These are phyloP conservation scores for Sporobolomyces roseus DNA, from an alignment of 768 basidiomycete species.

Conservation along the genomic window DNA sequence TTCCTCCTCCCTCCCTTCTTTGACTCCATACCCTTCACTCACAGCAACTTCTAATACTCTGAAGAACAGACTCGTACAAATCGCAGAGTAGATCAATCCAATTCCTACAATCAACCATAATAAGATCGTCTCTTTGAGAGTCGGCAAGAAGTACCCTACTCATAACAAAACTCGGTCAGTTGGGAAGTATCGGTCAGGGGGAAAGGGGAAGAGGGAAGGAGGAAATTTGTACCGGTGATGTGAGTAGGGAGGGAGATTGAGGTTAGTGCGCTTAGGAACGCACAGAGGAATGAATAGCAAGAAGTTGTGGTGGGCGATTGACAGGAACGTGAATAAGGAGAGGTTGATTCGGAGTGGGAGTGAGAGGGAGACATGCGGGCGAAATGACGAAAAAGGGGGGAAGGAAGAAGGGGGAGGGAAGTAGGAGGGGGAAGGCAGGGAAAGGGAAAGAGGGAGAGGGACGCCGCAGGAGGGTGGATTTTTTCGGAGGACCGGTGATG, in stretches of 20 bases:
- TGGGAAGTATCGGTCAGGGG: neutral
- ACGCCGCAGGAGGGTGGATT: no score
- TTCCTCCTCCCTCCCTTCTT: neutral
- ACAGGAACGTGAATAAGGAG: slow-evolving; percentile 3
- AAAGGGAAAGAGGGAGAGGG: no score
- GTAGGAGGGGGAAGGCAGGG: neutral
- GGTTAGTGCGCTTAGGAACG: slow-evolving; percentile 20
- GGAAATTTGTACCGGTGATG: neutral
- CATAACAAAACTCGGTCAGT: neutral
- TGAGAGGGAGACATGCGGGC: neutral
- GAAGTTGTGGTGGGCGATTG: slow-evolving; percentile 16
- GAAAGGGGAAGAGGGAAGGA: neutral
- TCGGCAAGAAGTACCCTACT: slow-evolving; percentile 14
- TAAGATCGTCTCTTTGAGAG: slow-evolving; percentile 1
- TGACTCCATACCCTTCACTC: neutral
- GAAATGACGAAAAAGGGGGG: no score
- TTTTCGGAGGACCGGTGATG: no score
- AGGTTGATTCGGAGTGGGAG: neutral
- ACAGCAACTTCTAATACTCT: neutral
- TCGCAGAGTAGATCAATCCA: neutral
- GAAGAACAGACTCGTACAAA: neutral
- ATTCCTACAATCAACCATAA: slow-evolving; percentile 4
- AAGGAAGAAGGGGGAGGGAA: neutral
- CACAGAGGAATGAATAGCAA: neutral
- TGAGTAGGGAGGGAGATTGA: slow-evolving; percentile 27